Evolutionary conservation across 257 asterid genomes (phyloP).

Genomic region (Gentiana dahurica): DNA sequence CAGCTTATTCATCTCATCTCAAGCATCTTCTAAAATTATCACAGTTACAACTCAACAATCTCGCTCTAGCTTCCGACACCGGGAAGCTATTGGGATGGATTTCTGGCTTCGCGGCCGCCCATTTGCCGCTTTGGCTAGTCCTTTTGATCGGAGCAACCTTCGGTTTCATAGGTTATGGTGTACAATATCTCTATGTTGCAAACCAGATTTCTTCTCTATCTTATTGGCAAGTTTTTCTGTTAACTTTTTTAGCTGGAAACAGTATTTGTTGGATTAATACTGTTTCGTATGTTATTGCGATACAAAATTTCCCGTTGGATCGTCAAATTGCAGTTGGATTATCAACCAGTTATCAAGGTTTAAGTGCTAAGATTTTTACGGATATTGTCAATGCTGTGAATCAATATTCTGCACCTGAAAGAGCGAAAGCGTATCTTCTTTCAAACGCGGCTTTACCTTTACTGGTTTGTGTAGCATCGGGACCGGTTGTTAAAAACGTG

Average conservation of each 20-base stretch:
- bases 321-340: constrained; percentile 54
- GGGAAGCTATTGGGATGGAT: constrained; percentile 71
- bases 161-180: constrained; percentile 62
- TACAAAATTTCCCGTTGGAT: constrained; percentile 49
- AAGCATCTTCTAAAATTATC: constrained; percentile 43
- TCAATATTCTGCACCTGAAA: constrained; percentile 9
- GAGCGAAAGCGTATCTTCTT: constrained; percentile 18
- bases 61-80: constrained; percentile 73
- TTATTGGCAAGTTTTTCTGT: constrained; percentile 8
- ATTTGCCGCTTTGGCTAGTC: constrained; percentile 51
- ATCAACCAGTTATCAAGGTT: constrained; percentile 6
- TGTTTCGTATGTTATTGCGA: constrained; percentile 36
- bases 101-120: constrained; percentile 52
- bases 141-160: constrained; percentile 51
- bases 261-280: constrained; percentile 77
- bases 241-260: constrained; percentile 57
- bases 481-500: no score
- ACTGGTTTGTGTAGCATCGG: neutral
- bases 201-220: constrained; percentile 12
- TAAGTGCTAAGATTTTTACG: constrained; percentile 46
- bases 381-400: constrained; percentile 23
- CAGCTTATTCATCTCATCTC: constrained; percentile 60
- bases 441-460: neutral
- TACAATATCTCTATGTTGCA: constrained; percentile 46
- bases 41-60: constrained; percentile 54